A percentile compares a stretch with the other conserved stretches of the same genome.
phyloP scores from a whole-genome alignment of 2,329 filamentous ascomycete species.

The Cytospora piceicola region DNA sequence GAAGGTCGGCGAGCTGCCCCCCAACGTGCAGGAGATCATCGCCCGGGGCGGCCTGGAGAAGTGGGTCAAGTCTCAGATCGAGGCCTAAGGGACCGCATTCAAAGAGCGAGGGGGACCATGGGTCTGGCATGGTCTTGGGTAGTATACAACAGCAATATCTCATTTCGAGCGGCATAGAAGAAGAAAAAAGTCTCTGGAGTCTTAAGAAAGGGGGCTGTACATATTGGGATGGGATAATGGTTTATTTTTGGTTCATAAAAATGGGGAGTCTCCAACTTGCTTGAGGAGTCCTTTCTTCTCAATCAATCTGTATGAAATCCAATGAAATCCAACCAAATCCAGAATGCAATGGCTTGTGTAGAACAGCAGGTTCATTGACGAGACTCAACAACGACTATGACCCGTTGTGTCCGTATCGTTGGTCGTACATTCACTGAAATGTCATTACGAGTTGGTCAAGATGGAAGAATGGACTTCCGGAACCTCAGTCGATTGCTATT shows the following conservation, averaged over 20 bases:
- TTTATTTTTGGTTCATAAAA: too few relatives aligned
- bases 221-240: too few relatives aligned
- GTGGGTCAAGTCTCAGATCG: slow-evolving; percentile 78
- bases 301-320: too few relatives aligned
- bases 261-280: too few relatives aligned
- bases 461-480: background rate
- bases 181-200: background rate
- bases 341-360: too few relatives aligned
- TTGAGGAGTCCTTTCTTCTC: too few relatives aligned
- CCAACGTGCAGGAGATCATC: slow-evolving; percentile 87
- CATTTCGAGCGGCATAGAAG: background rate
- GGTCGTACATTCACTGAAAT: background rate
- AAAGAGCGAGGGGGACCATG: background rate
- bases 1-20: slow-evolving; percentile 80
- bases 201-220: too few relatives aligned
- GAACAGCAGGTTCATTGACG: too few relatives aligned
- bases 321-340: too few relatives aligned
- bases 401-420: too few relatives aligned
- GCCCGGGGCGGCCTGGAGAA: slow-evolving; percentile 77
- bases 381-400: too few relatives aligned
- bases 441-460: background rate
- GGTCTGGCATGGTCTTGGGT: background rate
- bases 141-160: background rate
- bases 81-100: slow-evolving; percentile 16
- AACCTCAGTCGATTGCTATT: background rate